Evolutionary conservation across 2,329 filamentous ascomycete genomes (phyloP).

Genomic region (Claviceps sp.): DNA sequence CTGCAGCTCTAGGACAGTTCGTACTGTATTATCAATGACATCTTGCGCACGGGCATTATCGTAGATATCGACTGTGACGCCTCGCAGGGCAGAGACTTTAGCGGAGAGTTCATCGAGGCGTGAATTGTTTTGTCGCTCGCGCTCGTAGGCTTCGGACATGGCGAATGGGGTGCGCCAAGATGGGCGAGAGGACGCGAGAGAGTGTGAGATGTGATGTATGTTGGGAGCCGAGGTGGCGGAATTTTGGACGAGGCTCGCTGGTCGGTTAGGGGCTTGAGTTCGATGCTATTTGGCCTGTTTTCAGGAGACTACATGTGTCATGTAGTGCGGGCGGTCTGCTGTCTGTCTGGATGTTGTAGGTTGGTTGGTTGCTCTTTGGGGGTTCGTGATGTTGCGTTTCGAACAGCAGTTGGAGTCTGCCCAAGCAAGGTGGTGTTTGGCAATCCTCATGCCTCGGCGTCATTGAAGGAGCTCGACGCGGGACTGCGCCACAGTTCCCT

Average conservation of each 20-base stretch:
- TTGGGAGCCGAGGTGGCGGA: not conserved
- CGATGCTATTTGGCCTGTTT: not conserved
- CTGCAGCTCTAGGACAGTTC: slow-evolving; percentile 12
- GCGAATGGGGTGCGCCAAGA: not conserved
- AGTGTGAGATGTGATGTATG: not conserved
- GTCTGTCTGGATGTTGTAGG: not conserved
- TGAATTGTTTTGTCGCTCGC: slow-evolving; percentile 84
- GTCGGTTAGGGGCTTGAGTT: not conserved
- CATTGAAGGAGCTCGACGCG: too few species aligned
- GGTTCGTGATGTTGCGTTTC: too few species aligned
- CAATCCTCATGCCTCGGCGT: too few species aligned
- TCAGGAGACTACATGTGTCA: not conserved
- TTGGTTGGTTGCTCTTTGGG: not conserved
- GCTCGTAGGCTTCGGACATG: slow-evolving; percentile 69
- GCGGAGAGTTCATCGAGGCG: slow-evolving; percentile 80
- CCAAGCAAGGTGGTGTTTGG: not conserved
- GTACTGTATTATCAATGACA: slow-evolving; percentile 75
- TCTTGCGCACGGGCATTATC: slow-evolving; percentile 83
- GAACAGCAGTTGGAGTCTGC: too few species aligned
- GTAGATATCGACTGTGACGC: slow-evolving; percentile 95
- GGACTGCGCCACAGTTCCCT: too few species aligned
- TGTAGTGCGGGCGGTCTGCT: not conserved
- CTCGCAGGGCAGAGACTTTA: slow-evolving; percentile 84
- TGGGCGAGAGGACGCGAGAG: not conserved
- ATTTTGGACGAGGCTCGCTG: not conserved